A percentile compares a stretch with the other conserved stretches of the same genome.
Conservation (phyloP, 2,329 filamentous ascomycete genomes). For the Xylariales sp. region DNA sequence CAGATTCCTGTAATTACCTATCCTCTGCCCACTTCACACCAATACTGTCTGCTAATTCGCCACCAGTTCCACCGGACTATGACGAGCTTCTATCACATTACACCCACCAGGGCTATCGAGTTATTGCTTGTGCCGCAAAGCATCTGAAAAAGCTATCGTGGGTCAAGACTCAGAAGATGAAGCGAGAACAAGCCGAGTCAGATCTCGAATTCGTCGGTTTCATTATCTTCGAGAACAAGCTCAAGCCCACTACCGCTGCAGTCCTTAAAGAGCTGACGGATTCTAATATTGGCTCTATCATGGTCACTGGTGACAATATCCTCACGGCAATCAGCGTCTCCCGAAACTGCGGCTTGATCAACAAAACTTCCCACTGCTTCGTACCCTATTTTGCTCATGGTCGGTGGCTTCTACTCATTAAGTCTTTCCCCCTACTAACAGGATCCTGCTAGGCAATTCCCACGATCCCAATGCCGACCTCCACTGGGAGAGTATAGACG, state of each 20-base stretch:
- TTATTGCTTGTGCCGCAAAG: constrained; percentile 91
- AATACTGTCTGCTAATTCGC: constrained; percentile 8
- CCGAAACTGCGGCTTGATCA: constrained; percentile 80
- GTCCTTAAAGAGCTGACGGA: constrained; percentile 78
- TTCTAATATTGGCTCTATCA: constrained; percentile 83
- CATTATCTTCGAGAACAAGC: constrained; percentile 98
- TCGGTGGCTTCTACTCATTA: no score
- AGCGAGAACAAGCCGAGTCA: constrained; percentile 77
- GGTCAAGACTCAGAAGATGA: constrained; percentile 94
- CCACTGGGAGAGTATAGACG: constrained; percentile 93
- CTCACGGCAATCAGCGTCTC: constrained; percentile 94
- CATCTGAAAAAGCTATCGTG: constrained; percentile 84
- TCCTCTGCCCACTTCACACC: neutral
- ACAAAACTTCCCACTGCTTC: constrained; percentile 81
- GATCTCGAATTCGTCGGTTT: constrained; percentile 87
- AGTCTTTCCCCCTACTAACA: no score
- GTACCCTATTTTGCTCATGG: constrained; percentile 81
- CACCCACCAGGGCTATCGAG: constrained; percentile 92
- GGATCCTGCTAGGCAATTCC: no score
- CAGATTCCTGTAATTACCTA: constrained; percentile 65
- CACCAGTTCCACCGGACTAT: constrained; percentile 74
- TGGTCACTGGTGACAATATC: constrained; percentile 99
- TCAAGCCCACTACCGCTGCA: constrained; percentile 79
- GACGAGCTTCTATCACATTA: constrained; percentile 86
- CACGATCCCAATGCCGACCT: constrained; percentile 70